Base-by-base conservation (phyloP, 2,329 filamentous ascomycete genomes). In the Phialocephala subalpina region DNA sequence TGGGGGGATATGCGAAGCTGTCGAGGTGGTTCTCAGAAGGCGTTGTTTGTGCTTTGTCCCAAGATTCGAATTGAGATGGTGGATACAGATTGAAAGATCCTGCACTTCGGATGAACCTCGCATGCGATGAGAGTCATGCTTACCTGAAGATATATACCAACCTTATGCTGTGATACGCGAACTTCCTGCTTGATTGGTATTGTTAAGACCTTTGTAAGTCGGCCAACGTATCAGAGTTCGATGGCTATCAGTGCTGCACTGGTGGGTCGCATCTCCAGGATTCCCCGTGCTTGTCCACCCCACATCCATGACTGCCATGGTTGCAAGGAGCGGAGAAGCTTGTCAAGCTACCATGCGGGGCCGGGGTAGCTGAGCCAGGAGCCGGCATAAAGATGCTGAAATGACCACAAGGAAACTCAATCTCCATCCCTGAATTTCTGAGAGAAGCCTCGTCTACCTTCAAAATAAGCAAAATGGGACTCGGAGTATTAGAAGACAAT, bases 401-500 rank as follows among this genome's bases (percentile, higher is more conserved):
- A 38, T 14, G 29, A 20, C 55, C 20, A 38, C n/a, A 9, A 36
- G 29, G 20, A 57, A 38, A 27, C 11, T 20, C 55, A 12, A 35
- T 12, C 7, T 27, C 20, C 22, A 9, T 38, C 25, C 29, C 18
- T 22, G n/a, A 57, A n/a, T n/a, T n/a, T n/a, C n/a, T n/a, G 29
- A 20, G 12, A 4, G 8, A 36, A 36, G 5, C 55, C n/a, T 38
- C 33, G 38, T 57, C 18, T 57, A 4, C 3, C n/a, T 5, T 16
- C 20, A 35, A 57, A 57, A 22, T 16, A 35, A 45, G 4, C 36
- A 65, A 45, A 49, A 72, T 72, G 70, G 70, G 67, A 52, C 70
- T 69, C 67, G 72, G 69, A 29, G 67, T 72, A n/a, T 55, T 73
- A 49, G 69, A 72, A 38, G 71, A 73, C 56, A 63, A 47, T 22